Base-by-base conservation (phyloP, 768 basidiomycete genomes). In the Atractiella rhizophila region DNA sequence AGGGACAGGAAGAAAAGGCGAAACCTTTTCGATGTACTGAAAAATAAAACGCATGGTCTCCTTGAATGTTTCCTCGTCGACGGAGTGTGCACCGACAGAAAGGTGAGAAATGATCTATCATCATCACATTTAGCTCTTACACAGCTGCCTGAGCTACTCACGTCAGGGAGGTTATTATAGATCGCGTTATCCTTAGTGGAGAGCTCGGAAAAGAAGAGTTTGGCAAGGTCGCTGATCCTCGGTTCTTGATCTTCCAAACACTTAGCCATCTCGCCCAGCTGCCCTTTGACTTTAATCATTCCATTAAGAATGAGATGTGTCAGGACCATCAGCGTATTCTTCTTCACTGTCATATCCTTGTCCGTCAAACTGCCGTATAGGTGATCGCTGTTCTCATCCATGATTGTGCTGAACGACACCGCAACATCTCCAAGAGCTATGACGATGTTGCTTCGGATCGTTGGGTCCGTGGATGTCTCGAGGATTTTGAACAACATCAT, bases 261-360 rank as follows among this genome's bases (percentile, higher is more conserved):
- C 60, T 98, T 96, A n/a, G 88, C 91, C 88, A 98, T 96, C 66
- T 98, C 91, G 15, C 91, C 91, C 6, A 98, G 66, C 56, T 98
- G 88, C 2, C 91, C 91, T 61, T 98, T 96, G 51, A 96, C 86
- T 60, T 96, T 98, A 67, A 98, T 79, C 91, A 96, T 94, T 2
- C 88, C 88, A 52, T 94, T 94, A 46, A 98, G 62, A 55, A 96
- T 96, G 45, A 98, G 62, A 42, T 50, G 47, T 5, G 49, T 48
- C 42, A 94, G 66, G 24, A 96, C 91, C 88, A 96, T 96, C 33
- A 98, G 68, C 27, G 88, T 91, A 61, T 96, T 96, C 67, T 96
- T 96, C 71, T 96, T 98, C 48, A 98, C 88, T 29, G 76, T 69
- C 9, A 81, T 60, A 51, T 88, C 70, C 29, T 63, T 63, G 57